Evolutionary conservation across 192 early-diverging fungal genomes (phyloP), one percentile per base, ranked within the genome.

Genomic region (Coemansia sp.): DNA sequence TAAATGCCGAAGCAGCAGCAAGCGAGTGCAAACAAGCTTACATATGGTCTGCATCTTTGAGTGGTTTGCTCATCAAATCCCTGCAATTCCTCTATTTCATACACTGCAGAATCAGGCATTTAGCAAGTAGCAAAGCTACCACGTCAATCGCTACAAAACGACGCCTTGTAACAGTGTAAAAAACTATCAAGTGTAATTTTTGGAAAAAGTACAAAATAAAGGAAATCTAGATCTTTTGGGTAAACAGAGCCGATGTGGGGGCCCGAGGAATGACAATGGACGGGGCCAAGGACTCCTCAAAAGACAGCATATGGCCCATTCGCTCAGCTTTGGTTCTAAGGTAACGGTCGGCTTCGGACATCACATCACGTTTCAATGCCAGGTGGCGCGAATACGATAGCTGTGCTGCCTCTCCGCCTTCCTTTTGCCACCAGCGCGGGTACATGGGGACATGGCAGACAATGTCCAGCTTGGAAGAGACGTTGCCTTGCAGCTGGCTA

Each of bases 371-470:
- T n/a, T 62, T 51, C 11, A 56, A 55, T 10, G 20, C 50, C 60
- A 55, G 62, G 51, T 60, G 75, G 30, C 49, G 64, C 42, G 49
- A 51, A 61, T 53, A 71, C 40, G 71, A 51, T 32, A 64, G 64
- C 28, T 74, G 70, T 1, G 52, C 53, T 1, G 18, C 56, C 40
- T 44, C 59, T 26, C 28, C 56, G 11, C 56, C 47, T 55, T 66
- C 67, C 34, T 73, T 54, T 93, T 93, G 96, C 95, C 95, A 98
- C 38, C 83, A 85, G 11, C 81, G 80, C n/a, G 96, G 96, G 11
- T 92, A 72, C 96, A 98, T 98, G 5, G 88, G 85, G 15, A 91
- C 82, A 26, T 91, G 87, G 64, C 91, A 88, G 8, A 84, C 81
- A 6, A 98, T 82, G 40, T 84, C 82, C 36, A 96, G 56, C 3